Evolutionary conservation across 2,329 filamentous ascomycete species (phyloP).

Genomic region (Trichoderma sp.): DNA sequence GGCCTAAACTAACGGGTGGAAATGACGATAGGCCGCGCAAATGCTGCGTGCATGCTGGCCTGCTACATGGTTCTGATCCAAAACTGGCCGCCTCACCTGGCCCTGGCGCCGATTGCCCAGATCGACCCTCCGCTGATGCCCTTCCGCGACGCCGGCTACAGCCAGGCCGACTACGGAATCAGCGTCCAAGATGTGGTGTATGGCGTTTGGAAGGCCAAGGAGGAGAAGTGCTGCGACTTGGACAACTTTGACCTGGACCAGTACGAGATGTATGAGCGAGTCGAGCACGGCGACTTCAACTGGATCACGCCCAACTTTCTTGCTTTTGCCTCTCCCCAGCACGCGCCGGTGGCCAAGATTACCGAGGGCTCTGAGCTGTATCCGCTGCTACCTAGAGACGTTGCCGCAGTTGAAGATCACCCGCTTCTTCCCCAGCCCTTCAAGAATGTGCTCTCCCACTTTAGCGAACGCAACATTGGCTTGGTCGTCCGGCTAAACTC

Average conservation of each 20-base stretch:
- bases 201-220: constrained; percentile 98
- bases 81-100: constrained; percentile 94
- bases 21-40: constrained; percentile 69
- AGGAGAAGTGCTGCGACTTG: constrained; percentile 86
- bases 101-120: constrained; percentile 92
- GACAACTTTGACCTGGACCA: constrained; percentile 96
- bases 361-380: constrained; percentile 72
- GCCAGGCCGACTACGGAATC: constrained; percentile 93
- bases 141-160: constrained; percentile 97
- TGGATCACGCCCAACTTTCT: constrained; percentile 96
- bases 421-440: constrained; percentile 79
- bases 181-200: constrained; percentile 98
- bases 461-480: constrained; percentile 83
- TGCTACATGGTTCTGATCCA: constrained; percentile 99
- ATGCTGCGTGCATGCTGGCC: constrained; percentile 90
- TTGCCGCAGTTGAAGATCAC: constrained; percentile 70
- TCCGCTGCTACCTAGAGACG: constrained; percentile 70
- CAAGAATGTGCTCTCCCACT: constrained; percentile 94
- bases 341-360: constrained; percentile 72
- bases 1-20: background rate
- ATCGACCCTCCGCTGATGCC: constrained; percentile 98
- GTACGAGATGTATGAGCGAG: constrained; percentile 93
- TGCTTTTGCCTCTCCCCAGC: constrained; percentile 93
- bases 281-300: constrained; percentile 99
- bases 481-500: constrained; percentile 95